Evolutionary conservation across 2,329 filamentous ascomycete genomes (phyloP).

Genomic region (Alternaria atra): DNA sequence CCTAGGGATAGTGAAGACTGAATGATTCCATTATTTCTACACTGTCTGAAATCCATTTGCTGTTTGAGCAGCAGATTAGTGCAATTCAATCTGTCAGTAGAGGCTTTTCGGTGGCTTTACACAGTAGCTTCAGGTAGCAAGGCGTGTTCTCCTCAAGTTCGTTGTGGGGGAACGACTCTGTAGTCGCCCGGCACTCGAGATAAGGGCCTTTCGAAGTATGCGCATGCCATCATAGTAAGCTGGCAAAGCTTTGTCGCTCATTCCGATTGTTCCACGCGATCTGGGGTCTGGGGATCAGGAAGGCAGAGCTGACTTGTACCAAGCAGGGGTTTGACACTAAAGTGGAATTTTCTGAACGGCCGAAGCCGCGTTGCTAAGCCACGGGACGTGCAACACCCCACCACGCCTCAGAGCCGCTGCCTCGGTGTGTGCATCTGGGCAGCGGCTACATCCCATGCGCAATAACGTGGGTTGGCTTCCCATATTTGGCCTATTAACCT

Average conservation of each 20-base stretch:
- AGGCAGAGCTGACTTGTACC: neutral
- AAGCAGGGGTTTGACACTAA: neutral
- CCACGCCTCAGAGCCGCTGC: neutral
- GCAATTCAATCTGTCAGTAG: too few relatives aligned
- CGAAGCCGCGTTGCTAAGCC: constrained; percentile 7
- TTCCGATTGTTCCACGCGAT: neutral
- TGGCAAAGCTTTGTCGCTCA: neutral
- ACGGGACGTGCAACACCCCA: neutral
- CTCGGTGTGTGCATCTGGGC: too few relatives aligned
- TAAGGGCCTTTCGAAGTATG: too few relatives aligned
- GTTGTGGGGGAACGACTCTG: too few relatives aligned
- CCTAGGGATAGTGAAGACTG: neutral
- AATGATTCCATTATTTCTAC: neutral
- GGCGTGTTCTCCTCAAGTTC: too few relatives aligned
- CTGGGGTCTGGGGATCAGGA: neutral
- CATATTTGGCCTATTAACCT: neutral
- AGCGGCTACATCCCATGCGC: neutral
- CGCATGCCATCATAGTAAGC: neutral
- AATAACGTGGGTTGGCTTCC: neutral
- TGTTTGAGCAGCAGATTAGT: neutral
- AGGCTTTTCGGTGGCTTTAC: too few relatives aligned
- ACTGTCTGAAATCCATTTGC: neutral
- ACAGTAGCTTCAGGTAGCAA: too few relatives aligned
- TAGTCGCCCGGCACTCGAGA: too few relatives aligned
- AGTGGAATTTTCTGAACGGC: neutral